Percentiles rank a stretch among this genome's conserved stretches.
Conservation (phyloP, 2,329 filamentous ascomycete species). For the Talaromyces sp. region DNA sequence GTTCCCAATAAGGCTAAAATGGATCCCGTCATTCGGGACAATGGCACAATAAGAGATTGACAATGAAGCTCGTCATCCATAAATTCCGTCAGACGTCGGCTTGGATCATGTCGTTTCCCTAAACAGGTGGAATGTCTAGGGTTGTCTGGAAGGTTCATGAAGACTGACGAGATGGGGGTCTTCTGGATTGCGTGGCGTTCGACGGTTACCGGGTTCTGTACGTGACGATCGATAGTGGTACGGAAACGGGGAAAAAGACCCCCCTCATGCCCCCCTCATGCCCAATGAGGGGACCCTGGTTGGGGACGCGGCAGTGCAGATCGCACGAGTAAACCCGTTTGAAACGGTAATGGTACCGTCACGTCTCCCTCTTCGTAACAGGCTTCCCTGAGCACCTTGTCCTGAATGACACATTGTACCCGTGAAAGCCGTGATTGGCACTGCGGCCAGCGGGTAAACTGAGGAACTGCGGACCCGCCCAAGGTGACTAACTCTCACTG, state of each 20-base stretch:
- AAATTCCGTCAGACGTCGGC: background rate
- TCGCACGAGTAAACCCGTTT: constrained; percentile 4
- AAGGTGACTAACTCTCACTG: constrained; percentile 1
- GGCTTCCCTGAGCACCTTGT: no score
- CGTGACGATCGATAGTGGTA: background rate
- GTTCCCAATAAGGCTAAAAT: background rate
- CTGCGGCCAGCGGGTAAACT: background rate
- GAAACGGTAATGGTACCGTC: constrained; percentile 2
- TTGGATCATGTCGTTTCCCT: constrained; percentile 2
- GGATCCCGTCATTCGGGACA: constrained; percentile 6
- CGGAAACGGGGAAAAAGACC: background rate
- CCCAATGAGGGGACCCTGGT: background rate
- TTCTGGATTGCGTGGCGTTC: constrained; percentile 16
- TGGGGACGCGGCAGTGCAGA: constrained; percentile 2
- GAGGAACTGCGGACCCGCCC: background rate
- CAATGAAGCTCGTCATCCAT: constrained; percentile 4
- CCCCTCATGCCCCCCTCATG: no score
- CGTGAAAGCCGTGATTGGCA: background rate
- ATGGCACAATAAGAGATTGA: constrained; percentile 7
- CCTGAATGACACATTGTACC: background rate
- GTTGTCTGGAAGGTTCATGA: constrained; percentile 33
- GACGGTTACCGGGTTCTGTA: background rate
- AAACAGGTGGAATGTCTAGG: constrained; percentile 15
- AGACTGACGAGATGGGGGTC: constrained; percentile 11
- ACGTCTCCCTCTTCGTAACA: no score